Percentiles rank a stretch among this genome's conserved stretches.
These are phyloP conservation scores for Lindgomyces ingoldianus DNA, from an alignment of 495 filamentous ascomycete genomes.

Conservation along the genomic window DNA sequence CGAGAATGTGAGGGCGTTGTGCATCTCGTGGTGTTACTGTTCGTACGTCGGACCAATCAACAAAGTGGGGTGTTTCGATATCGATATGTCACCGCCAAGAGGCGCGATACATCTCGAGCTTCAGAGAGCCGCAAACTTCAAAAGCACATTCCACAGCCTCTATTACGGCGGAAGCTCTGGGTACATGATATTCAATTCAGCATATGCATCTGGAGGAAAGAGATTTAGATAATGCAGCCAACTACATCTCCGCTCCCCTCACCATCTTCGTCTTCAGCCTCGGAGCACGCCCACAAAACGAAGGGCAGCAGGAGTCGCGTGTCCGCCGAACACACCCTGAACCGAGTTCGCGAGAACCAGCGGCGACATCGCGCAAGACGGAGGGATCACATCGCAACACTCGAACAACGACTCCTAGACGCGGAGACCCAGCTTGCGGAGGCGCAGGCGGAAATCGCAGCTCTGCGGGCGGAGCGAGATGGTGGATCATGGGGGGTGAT, in stretches of 20 bases:
- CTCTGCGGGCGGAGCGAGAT: constrained; percentile 12
- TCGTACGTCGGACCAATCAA: background rate
- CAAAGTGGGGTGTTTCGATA: too few relatives aligned
- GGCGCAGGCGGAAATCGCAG: constrained; percentile 17
- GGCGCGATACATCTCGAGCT: too few relatives aligned
- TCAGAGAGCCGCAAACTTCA: too few relatives aligned
- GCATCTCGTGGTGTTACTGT: background rate
- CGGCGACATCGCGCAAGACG: constrained; percentile 29
- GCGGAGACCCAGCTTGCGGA: constrained; percentile 20
- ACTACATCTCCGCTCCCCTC: background rate
- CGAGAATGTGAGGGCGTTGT: background rate
- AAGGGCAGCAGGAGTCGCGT: constrained; percentile 16
- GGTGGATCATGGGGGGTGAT: background rate
- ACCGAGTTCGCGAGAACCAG: constrained; percentile 34
- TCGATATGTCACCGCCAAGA: too few relatives aligned
- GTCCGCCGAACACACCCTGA: constrained; percentile 31
- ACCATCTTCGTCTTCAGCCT: background rate
- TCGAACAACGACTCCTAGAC: constrained; percentile 25
- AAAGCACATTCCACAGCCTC: too few relatives aligned
- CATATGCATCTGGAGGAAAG: too few relatives aligned
- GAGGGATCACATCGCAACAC: constrained; percentile 24
- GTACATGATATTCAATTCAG: too few relatives aligned
- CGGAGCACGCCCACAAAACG: background rate
- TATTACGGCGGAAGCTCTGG: too few relatives aligned
- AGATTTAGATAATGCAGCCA: background rate